These are phyloP conservation scores for Lanmaoa pseudosensibilis DNA, from an alignment of 768 basidiomycete species.

Conservation along the genomic window DNA sequence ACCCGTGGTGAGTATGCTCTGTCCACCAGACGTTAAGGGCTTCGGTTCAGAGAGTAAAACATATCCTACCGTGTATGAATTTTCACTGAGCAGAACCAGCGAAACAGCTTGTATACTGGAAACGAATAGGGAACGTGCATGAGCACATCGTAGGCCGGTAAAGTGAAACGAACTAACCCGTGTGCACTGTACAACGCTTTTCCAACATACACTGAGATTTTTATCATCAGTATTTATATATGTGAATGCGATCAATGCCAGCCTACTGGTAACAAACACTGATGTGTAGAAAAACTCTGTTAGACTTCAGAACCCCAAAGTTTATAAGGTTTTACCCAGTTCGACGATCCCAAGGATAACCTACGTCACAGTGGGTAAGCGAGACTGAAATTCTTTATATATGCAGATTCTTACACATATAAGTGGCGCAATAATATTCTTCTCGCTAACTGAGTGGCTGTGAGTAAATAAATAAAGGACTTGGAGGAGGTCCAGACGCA, in stretches of 20 bases:
- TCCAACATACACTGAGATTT: slow-evolving; percentile 3
- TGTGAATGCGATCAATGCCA: not conserved
- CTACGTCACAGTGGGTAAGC: not conserved
- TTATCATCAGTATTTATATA: not conserved
- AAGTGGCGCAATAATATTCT: not conserved
- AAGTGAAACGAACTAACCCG: slow-evolving; percentile 2
- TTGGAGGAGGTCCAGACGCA: not conserved
- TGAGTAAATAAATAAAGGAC: too few relatives aligned
- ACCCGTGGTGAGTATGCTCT: not conserved
- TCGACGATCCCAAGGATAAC: not conserved
- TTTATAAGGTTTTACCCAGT: slow-evolving; percentile 2
- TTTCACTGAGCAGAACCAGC: not conserved
- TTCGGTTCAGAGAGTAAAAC: not conserved
- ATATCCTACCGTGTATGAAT: not conserved
- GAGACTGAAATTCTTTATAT: too few relatives aligned
- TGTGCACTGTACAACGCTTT: too few relatives aligned
- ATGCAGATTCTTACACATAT: slow-evolving; percentile 4
- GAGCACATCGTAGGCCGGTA: not conserved
- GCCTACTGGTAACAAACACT: slow-evolving; percentile 6
- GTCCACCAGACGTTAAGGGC: not conserved
- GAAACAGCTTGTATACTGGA: not conserved
- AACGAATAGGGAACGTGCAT: not conserved
- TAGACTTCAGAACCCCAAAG: not conserved
- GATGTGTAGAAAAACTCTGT: not conserved
- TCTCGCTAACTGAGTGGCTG: not conserved